These are phyloP conservation scores for Pelagomonas calceolata DNA, from an alignment of 108 stramenopile genomes.

Conservation along the genomic window DNA sequence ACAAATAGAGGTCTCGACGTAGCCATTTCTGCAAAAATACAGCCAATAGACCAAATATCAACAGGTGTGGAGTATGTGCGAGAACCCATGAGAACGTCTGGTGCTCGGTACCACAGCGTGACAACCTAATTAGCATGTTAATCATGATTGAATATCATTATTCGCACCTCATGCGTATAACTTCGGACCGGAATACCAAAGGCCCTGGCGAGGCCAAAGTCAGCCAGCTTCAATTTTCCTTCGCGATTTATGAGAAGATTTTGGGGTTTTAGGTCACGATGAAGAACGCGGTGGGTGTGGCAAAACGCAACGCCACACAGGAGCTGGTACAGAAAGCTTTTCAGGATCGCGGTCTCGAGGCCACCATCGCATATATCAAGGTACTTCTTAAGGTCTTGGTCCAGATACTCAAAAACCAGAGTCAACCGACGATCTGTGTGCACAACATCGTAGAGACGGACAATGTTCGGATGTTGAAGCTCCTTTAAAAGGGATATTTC, in stretches of 20 bases:
- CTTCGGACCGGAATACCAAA: slow-evolving; percentile 92
- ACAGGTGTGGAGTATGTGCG: slow-evolving; percentile 93
- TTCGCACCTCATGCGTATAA: slow-evolving; percentile 68
- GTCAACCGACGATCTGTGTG: slow-evolving; percentile 89
- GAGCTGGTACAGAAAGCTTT: slow-evolving; percentile 91
- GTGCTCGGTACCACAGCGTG: slow-evolving; percentile 97
- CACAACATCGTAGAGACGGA: slow-evolving; percentile 92
- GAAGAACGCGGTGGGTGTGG: slow-evolving; percentile 90
- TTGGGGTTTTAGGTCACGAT: slow-evolving; percentile 90
- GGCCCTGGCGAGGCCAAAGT: slow-evolving; percentile 95
- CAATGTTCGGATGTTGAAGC: slow-evolving; percentile 89
- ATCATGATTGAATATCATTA: not conserved
- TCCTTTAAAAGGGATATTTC: slow-evolving; percentile 82
- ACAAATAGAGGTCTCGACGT: slow-evolving; percentile 56
- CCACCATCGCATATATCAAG: slow-evolving; percentile 87
- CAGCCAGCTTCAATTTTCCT: slow-evolving; percentile 92
- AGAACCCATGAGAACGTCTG: slow-evolving; percentile 92
- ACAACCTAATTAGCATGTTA: slow-evolving; percentile 62
- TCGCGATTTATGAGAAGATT: slow-evolving; percentile 94
- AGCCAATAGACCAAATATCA: slow-evolving; percentile 96
- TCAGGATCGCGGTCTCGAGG: slow-evolving; percentile 73
- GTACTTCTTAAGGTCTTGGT: slow-evolving; percentile 94
- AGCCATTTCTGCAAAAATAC: slow-evolving; percentile 96
- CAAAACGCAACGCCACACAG: slow-evolving; percentile 94
- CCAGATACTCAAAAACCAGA: slow-evolving; percentile 97